Conservation (phyloP, 2,329 filamentous ascomycete genomes). For the Didymella keratinophila region DNA sequence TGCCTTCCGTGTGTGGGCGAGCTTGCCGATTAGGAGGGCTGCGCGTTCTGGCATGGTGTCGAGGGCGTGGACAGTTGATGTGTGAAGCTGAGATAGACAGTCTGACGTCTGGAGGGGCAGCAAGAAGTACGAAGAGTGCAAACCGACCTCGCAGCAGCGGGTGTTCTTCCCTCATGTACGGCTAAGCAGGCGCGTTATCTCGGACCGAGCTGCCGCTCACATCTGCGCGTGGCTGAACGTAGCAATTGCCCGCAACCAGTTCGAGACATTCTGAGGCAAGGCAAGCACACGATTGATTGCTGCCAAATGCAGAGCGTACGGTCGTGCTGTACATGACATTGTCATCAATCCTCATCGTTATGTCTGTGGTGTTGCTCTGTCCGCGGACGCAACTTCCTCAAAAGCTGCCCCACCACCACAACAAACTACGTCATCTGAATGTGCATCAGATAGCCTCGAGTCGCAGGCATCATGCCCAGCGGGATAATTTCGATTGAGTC, state of each 20-base stretch:
- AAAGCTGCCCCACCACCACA: slow-evolving; percentile 1
- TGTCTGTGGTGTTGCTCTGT: not conserved
- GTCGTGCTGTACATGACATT: not conserved
- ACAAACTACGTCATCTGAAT: slow-evolving; percentile 2
- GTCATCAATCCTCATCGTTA: no score
- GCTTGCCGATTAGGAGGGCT: slow-evolving; percentile 56
- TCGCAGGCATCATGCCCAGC: not conserved
- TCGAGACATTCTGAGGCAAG: no score
- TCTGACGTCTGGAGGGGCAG: slow-evolving; percentile 2
- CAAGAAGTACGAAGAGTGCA: slow-evolving; percentile 5
- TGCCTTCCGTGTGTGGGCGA: slow-evolving; percentile 56
- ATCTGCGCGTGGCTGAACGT: slow-evolving; percentile 2
- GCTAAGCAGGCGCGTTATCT: slow-evolving; percentile 20
- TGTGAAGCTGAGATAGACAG: not conserved
- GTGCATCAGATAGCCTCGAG: not conserved
- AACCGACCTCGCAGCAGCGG: slow-evolving; percentile 23
- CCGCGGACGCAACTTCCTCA: not conserved
- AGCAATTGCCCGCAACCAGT: not conserved
- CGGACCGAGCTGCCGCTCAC: slow-evolving; percentile 27
- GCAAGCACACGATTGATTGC: no score
- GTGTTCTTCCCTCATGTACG: slow-evolving; percentile 26
- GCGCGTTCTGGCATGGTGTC: slow-evolving; percentile 43
- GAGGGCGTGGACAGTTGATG: not conserved
- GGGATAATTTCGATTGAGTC: no score
- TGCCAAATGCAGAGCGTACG: no score